Base-by-base conservation (phyloP, 1,139 yeast genomes). In the Pichia norvegensis region DNA sequence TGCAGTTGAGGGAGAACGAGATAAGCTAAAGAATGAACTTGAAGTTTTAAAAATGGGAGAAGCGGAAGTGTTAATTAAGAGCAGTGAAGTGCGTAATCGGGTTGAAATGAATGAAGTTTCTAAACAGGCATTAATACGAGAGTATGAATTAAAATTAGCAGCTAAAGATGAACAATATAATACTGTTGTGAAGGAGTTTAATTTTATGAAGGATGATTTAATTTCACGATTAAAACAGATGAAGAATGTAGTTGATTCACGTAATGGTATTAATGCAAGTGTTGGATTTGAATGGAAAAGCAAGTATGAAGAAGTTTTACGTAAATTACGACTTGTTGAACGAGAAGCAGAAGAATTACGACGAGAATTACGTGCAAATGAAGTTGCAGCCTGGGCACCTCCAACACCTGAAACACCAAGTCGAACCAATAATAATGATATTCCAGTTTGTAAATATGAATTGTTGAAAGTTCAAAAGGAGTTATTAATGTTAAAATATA, bases 201-300 rank as follows among this genome's bases (percentile, higher is more conserved):
- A 57, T 41, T 46, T 48, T 14, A 58, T 63, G 64, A 66, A 62
- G 42, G 55, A 55, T 36, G 67, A 64, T 41, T 44, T 65, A 27
- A 25, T 62, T 16, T 48, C 46, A 14, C 58, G 60, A 43, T 56
- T 57, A 31, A 56, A 55, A 16, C 38, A 45, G 2, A 44, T 56
- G 36, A 49, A 53, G 17, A 43, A 51, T 1, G 61, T 59, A 17
- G 42, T 40, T 4, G 38, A 35, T 4, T 23, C 59, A 25, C 51
- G 52, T 17, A 45, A 45, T 20, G 55, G 55, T 41, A 45, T 46
- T 11, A 51, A 58, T 35, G 45, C 44, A 2, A 33, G 42, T 8
- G 43, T 51, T 29, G 42, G 52, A 14, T 50, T 51, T 20, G 50
- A 55, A 20, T 43, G 55, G 38, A 54, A 50, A 40, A 43, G 44